Evolutionary conservation across 148 eudicot species (phyloP).

Genomic region (Diospyros kaki): DNA sequence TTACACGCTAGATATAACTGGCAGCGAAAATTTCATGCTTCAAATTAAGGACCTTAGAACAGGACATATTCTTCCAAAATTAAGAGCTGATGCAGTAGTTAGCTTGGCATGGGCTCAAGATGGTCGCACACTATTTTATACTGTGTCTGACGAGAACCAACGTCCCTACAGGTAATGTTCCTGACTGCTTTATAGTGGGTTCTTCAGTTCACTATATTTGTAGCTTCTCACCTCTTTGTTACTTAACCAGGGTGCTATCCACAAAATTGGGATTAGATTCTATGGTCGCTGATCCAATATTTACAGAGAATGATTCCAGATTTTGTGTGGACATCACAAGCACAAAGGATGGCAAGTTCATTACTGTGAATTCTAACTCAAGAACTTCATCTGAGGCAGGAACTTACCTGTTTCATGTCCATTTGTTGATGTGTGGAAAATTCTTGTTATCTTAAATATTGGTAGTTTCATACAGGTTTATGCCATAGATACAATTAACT

Average conservation of each 20-base stretch:
- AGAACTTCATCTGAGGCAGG: constrained; percentile 96
- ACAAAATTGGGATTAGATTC: constrained; percentile 47
- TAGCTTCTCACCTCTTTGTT: constrained; percentile 23
- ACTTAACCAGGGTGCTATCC: constrained; percentile 56
- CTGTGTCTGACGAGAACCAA: constrained; percentile 73
- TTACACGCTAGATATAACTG: constrained; percentile 75
- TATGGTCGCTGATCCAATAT: constrained; percentile 38
- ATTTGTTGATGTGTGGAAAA: constrained; percentile 4
- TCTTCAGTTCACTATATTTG: constrained; percentile 13
- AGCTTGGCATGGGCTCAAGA: constrained; percentile 95
- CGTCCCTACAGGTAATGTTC: constrained; percentile 72
- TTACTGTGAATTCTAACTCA: constrained; percentile 93
- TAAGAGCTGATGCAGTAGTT: constrained; percentile 62
- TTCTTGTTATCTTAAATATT: constrained; percentile 1
- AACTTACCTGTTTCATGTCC: constrained; percentile 24
- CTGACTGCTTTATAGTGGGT: constrained; percentile 7
- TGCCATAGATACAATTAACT: constrained; percentile 55
- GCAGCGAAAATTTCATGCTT: constrained; percentile 73
- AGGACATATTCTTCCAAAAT: constrained; percentile 35
- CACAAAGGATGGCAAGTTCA: constrained; percentile 92
- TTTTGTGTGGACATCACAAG: constrained; percentile 88
- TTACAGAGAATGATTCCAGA: constrained; percentile 70
- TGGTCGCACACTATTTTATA: constrained; percentile 64
- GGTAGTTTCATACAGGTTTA: constrained; percentile 58
- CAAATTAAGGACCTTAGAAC: constrained; percentile 70